Base-by-base conservation (phyloP, 805 yeast species). In the Monosporozyma yasuniensis region DNA sequence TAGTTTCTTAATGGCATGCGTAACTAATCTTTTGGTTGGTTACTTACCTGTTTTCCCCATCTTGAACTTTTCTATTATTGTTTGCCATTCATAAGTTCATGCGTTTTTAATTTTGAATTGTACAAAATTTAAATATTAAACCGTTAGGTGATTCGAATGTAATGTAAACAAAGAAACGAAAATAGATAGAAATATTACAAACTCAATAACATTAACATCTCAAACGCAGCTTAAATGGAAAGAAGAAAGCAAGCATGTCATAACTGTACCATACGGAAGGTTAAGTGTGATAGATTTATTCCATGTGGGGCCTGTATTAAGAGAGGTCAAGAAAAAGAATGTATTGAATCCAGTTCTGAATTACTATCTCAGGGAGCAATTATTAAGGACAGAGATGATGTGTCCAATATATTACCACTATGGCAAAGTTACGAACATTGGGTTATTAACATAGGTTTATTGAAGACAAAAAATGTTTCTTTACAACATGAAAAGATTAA, bases 261-360 rank as follows among this genome's bases (percentile, higher is more conserved):
- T 3, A 56, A 54, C 1, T 67, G 71, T 50, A 51, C 60, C 5
- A 57, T 48, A 23, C 55, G 64, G 27, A 67, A 66, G 44, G 61
- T 65, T 14, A 64, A 65, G 49, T 67, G 71, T 52, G 69, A 66
- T 47, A 55, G 67, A 22, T 47, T 57, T 42, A 49, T 63, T 8
- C 70, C 71, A 1, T 67, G 71, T 43, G 48, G 60, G 19, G 56
- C 60, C 46, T 67, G 71, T 53, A 50, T 56, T 2, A 60, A 59
- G 43, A 60, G 63, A 52, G 64, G 65, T 4, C 48, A 54, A 25
- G 61, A 61, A 30, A 49, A 57, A 21, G 57, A 52, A 38, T 67
- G 69, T 42, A 50, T 57, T 4, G 35, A 39, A 11, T 41, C 43
- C 3, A 30, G 28, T 38, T 21, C 34, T 28, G 28, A 32, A 21